phyloP scores from a whole-genome alignment of 1,284 basidiomycete species.

The Naganishia sp. region DNA sequence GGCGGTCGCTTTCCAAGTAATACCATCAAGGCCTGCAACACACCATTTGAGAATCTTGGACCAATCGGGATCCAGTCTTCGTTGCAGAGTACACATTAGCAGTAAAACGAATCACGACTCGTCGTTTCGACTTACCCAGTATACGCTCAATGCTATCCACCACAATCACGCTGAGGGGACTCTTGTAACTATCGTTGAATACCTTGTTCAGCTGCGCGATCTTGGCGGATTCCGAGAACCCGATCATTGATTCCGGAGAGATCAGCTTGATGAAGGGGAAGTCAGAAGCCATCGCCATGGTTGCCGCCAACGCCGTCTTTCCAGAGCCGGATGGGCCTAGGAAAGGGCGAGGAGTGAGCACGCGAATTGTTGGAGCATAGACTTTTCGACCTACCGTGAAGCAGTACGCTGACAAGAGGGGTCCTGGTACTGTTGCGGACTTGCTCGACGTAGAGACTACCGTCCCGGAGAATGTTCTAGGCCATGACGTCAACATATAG shows the following conservation, averaged over 20 bases:
- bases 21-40: constrained; percentile 88
- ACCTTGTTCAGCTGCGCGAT: constrained; percentile 89
- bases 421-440: constrained; percentile 87
- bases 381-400: constrained; percentile 63
- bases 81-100: neutral
- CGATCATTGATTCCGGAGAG: constrained; percentile 96
- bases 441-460: constrained; percentile 92
- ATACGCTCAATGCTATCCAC: constrained; percentile 92
- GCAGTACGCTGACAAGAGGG: constrained; percentile 84
- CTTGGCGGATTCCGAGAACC: constrained; percentile 87
- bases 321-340: constrained; percentile 79
- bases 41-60: constrained; percentile 90
- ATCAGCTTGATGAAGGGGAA: constrained; percentile 99
- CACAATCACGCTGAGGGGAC: constrained; percentile 91
- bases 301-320: constrained; percentile 93
- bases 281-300: constrained; percentile 86
- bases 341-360: neutral
- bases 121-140: constrained; percentile 63
- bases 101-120: neutral
- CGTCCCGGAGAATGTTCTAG: constrained; percentile 83
- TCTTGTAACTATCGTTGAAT: constrained; percentile 96
- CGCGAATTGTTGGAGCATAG: neutral
- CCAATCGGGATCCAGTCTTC: constrained; percentile 98
- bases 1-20: constrained; percentile 87
- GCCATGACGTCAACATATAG: neutral